A percentile compares a stretch with the other conserved stretches of the same genome.
Conservation (phyloP, 305 asterid genomes). For the Fraxinus albicans region DNA sequence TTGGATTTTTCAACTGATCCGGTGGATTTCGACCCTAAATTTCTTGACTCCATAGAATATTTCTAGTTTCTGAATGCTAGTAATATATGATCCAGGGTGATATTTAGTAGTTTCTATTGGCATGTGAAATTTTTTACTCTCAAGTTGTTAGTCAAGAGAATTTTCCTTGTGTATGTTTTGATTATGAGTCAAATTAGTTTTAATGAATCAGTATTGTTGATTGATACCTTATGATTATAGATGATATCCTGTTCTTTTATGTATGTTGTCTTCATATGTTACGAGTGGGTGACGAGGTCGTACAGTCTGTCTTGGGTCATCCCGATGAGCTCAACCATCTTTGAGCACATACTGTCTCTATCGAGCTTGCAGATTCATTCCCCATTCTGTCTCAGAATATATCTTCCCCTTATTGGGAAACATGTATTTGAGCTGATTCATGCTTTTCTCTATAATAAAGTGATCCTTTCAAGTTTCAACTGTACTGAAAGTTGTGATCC, state of each 20-base stretch:
- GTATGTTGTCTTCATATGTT: background rate
- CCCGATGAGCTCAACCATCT: background rate
- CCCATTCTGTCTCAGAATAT: background rate
- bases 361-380: background rate
- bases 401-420: background rate
- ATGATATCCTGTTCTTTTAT: background rate
- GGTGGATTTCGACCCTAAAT: slow-evolving; percentile 24
- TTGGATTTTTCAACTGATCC: slow-evolving; percentile 36
- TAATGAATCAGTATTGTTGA: background rate
- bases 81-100: slow-evolving; percentile 7
- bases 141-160: background rate
- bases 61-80: background rate
- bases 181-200: background rate
- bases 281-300: background rate
- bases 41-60: slow-evolving; percentile 23
- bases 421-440: background rate
- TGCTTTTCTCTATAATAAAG: background rate
- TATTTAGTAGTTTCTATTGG: background rate
- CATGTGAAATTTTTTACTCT: background rate
- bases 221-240: background rate
- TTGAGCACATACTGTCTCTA: background rate
- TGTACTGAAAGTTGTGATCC: background rate
- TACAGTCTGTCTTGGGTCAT: background rate
- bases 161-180: background rate
- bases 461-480: background rate